These are phyloP conservation scores for Grosmannia serpens DNA, from an alignment of 2,329 filamentous ascomycete genomes.

Conservation along the genomic window DNA sequence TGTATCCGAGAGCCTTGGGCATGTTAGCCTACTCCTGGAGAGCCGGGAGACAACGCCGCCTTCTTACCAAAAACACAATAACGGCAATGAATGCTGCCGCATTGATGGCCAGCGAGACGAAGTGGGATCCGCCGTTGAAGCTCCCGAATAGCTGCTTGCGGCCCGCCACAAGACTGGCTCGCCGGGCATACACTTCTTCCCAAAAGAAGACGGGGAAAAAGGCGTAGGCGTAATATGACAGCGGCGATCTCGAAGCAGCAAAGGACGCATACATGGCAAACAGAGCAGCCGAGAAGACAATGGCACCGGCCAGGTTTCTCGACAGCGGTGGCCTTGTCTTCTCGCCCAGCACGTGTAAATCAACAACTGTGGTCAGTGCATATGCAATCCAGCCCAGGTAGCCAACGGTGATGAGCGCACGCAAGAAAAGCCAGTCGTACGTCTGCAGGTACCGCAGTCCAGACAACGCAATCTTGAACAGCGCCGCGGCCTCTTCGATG, in stretches of 20 bases:
- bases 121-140: constrained; percentile 42
- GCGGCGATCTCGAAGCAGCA: constrained; percentile 64
- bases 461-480: constrained; percentile 67
- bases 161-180: constrained; percentile 57
- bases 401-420: constrained; percentile 76
- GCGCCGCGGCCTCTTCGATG: constrained; percentile 62
- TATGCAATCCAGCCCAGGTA: constrained; percentile 96
- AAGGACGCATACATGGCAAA: constrained; percentile 69
- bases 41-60: constrained; percentile 5
- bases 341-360: constrained; percentile 73
- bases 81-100: constrained; percentile 57
- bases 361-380: constrained; percentile 76
- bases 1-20: constrained; percentile 74
- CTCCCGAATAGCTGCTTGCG: constrained; percentile 57
- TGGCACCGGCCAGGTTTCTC: constrained; percentile 45
- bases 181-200: constrained; percentile 82
- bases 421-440: constrained; percentile 94
- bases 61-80: constrained; percentile 62
- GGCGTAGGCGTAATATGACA: constrained; percentile 81
- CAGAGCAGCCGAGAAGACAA: constrained; percentile 67
- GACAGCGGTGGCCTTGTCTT: constrained; percentile 50
- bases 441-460: constrained; percentile 91
- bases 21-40: neutral
- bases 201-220: constrained; percentile 92
- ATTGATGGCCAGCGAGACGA: constrained; percentile 52